Base-by-base conservation (phyloP, 768 basidiomycete genomes). In the Rhizopogon salebrosus region DNA sequence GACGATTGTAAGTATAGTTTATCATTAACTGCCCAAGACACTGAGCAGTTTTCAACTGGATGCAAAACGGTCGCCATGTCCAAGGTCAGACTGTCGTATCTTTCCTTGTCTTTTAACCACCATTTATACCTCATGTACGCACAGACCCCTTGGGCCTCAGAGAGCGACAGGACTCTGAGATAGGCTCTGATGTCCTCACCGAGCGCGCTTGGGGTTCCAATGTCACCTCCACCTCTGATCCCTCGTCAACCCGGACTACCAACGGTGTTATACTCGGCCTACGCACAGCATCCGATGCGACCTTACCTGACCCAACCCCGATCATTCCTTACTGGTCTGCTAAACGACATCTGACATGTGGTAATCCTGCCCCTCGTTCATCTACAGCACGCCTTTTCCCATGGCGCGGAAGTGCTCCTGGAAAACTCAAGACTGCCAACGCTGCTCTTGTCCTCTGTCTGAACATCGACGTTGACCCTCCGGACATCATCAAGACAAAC, bases 381-480 rank as follows among this genome's bases (percentile, higher is more conserved):
- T 71, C 84, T 13, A 82, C 80, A 0, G 70, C 83, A 13, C 84
- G 82, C 62, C 77, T 83, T 54, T 77, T 80, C 52, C 79, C 85
- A 8, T 97, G 94, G 93, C 84, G 93, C 48, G 83, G 84, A 40
- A 77, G 84, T 10, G 77, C 86, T 0, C 87, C 88, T 2, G 86
- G 86, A 55, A 92, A 94, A 65, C 81, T 95, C 49, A 95, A 95
- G 70, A 98, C 94, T 1, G 84, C 87, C 16, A 87, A 92, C 34
- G 95, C 92, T 2, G 87, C 86, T 1, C 76, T 95, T 5, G 88
- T 95, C 8, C 74, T 98, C 51, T 99, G 97, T 64, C 78, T 99
- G 18, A 98, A 98, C 70, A 92, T 98, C 66, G 95, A 95, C 51
- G 91, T 97, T 41, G 95, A 98, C 64, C 97, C 97, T 16, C 97